phyloP scores from a whole-genome alignment of 148 eudicot genomes.

The Vaccinium myrtillus region DNA sequence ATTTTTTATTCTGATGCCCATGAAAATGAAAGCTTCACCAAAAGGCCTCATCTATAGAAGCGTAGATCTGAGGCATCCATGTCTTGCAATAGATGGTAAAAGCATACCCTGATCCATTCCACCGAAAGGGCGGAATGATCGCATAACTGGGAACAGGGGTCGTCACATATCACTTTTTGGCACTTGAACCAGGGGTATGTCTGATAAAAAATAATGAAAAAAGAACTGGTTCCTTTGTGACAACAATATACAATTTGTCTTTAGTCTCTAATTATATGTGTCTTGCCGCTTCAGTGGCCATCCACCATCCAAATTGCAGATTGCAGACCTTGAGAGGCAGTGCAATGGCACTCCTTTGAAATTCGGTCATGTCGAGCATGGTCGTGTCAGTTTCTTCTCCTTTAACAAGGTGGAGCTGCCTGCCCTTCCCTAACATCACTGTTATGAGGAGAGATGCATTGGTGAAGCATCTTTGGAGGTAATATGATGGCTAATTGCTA shows the following conservation, averaged over 20 bases:
- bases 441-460: neutral
- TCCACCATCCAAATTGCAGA: conserved; percentile 63
- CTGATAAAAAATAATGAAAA: neutral
- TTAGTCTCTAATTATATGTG: neutral
- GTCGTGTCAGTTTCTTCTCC: conserved; percentile 74
- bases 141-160: neutral
- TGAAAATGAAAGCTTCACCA: neutral
- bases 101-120: neutral
- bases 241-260: neutral
- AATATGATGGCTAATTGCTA: neutral
- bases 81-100: neutral
- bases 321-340: conserved; percentile 56
- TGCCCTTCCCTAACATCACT: conserved; percentile 44
- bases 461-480: neutral
- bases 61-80: neutral
- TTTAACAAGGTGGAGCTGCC: conserved; percentile 61
- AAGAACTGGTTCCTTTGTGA: neutral
- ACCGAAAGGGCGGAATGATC: neutral
- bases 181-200: neutral
- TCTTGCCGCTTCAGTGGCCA: conserved; percentile 34
- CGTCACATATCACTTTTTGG: neutral
- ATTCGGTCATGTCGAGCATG: conserved; percentile 65
- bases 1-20: neutral
- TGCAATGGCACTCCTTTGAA: conserved; percentile 52
- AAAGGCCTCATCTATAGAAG: neutral